These are phyloP conservation scores for Flueggea neowawraea DNA, from an alignment of 441 rosid species.

Conservation along the genomic window DNA sequence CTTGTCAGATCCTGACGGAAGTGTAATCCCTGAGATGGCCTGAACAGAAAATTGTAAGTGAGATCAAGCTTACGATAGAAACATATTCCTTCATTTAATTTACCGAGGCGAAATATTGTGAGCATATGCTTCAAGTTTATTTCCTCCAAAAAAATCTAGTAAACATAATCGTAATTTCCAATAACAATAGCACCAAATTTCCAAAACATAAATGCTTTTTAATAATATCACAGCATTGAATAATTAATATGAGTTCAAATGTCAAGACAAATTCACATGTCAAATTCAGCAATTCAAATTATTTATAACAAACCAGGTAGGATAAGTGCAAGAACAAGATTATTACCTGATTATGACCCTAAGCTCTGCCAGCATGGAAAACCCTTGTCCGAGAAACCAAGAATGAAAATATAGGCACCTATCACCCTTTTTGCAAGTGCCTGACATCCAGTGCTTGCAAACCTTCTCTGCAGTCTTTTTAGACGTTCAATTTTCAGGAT, in stretches of 20 bases:
- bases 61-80: not conserved
- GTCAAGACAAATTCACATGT: too few species aligned
- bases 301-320: too few species aligned
- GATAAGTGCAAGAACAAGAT: not conserved
- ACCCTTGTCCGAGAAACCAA: slow-evolving; percentile 63
- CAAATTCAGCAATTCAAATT: too few species aligned
- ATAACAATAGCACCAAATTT: too few species aligned
- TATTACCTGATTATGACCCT: slow-evolving; percentile 66
- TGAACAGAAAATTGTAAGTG: slow-evolving; percentile 9
- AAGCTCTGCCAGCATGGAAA: slow-evolving; percentile 54
- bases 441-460: slow-evolving; percentile 67
- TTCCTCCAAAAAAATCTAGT: too few species aligned
- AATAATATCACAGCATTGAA: too few species aligned
- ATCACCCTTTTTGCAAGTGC: slow-evolving; percentile 57
- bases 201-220: too few species aligned
- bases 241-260: too few species aligned
- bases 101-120: too few species aligned
- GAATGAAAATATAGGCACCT: slow-evolving; percentile 62
- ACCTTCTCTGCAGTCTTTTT: slow-evolving; percentile 51
- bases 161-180: too few species aligned
- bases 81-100: not conserved
- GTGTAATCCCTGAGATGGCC: slow-evolving; percentile 73
- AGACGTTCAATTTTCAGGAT: not conserved
- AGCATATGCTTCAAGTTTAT: too few species aligned
- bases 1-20: slow-evolving; percentile 72